These are phyloP conservation scores for Colletotrichum sp. DNA, from an alignment of 2,329 filamentous ascomycete species.

Conservation along the genomic window DNA sequence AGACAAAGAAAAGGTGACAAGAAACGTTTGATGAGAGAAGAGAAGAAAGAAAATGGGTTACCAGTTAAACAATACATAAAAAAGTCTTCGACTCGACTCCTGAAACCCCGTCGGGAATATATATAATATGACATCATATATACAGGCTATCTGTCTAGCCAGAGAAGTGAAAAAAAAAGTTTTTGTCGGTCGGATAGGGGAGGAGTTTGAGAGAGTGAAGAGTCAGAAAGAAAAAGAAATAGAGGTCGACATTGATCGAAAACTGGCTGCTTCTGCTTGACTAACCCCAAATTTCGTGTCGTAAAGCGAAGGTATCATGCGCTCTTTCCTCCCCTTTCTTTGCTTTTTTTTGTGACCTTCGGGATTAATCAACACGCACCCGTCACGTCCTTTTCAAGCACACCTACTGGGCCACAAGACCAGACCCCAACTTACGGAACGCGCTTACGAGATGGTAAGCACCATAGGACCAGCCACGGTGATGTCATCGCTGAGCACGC, in stretches of 20 bases:
- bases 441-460: slow-evolving; percentile 52
- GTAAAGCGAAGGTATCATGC: slow-evolving; percentile 9
- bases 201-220: slow-evolving; percentile 10
- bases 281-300: slow-evolving; percentile 8
- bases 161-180: slow-evolving; percentile 13
- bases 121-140: slow-evolving; percentile 28
- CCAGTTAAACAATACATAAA: slow-evolving; percentile 21
- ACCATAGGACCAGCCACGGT: slow-evolving; percentile 70
- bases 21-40: not conserved
- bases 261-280: slow-evolving; percentile 18
- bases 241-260: slow-evolving; percentile 19
- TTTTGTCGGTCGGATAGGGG: slow-evolving; percentile 7
- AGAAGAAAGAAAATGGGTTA: not conserved
- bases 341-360: not conserved
- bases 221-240: slow-evolving; percentile 15
- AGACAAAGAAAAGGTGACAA: not conserved
- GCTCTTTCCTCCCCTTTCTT: not conserved
- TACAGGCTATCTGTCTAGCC: slow-evolving; percentile 28
- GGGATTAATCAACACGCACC: slow-evolving; percentile 14
- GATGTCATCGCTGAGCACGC: slow-evolving; percentile 63
- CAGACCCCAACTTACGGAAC: not conserved
- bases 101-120: slow-evolving; percentile 25
- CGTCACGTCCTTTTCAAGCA: slow-evolving; percentile 2
- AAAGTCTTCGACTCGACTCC: slow-evolving; percentile 16
- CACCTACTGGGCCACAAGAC: not conserved